Evolutionary conservation across 208 protist species (phyloP), one percentile per base, ranked within the genome.

Genomic region (Acanthamoeba royreba): DNA sequence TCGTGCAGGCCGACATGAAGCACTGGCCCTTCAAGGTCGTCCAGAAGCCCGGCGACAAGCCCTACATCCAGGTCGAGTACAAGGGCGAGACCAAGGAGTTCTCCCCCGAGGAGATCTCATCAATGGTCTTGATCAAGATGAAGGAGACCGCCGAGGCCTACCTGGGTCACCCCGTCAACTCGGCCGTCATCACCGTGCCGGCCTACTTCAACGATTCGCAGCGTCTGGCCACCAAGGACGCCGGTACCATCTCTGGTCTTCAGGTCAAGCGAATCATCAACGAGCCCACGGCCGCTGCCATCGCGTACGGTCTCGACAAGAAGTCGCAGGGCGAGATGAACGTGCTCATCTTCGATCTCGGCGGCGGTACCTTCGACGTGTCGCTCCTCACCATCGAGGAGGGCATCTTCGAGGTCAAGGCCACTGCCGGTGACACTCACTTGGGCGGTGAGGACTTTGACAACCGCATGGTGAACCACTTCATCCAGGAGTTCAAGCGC

Each of bases 241-340:
- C 98, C 55, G 98, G 98, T 55, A 93, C 94, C 55, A 99, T 99
- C 91, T 94, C 98, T 35, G 98, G 98, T 33, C 85, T 99, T 15
- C 98, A 99, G 53, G 99, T 99, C 38, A 94, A 99, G 77, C 98
- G 99, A 96, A 99, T 99, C 97, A 99, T 99, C 96, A 99, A 99
- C 98, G 99, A 99, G 97, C 99, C 99, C 43, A 99, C 99, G 40
- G 99, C 99, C 1, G 99, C 99, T 38, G 99, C 99, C 81, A 98
- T 99, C 94, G 99, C 99, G 3, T 99, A 99, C 96, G 99, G 99
- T 93, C 98, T 99, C 81, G 98, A 99, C 35, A 97, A 90, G 89
- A 93, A 95, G 25, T 93, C 95, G 74, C 94, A 95, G 77, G 94
- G 46, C 9, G 97, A 98, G 95, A 72, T 53, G 17, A 99, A 98